Base-by-base conservation (phyloP, 2,329 filamentous ascomycete genomes). In the Thelonectria blattea region DNA sequence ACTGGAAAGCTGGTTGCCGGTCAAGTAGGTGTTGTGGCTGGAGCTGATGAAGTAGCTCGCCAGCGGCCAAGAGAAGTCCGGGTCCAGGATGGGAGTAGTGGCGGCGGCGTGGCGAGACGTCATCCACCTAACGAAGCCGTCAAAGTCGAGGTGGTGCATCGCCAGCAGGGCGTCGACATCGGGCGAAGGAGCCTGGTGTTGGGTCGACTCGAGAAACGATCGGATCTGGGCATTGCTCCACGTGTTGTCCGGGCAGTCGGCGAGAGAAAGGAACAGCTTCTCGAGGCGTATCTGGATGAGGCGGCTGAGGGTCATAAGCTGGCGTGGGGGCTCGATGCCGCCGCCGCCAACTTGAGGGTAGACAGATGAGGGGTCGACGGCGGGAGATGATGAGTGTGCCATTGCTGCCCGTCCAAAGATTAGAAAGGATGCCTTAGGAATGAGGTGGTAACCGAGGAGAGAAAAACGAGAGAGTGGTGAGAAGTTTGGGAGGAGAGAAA, bases 11-110 rank as follows among this genome's bases (percentile, higher is more conserved):
- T 97, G 93, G 72, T 94, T 91, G 22, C 93, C 93, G 1, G 93
- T 86, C 20, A 97, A 85, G 69, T 97, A 97, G 0, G 93, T 97
- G 77, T 97, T 97, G 81, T 97, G 93, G 58, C 93, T 97, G 69
- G 92, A 96, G 64, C 90, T 96, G 73, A 97, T 92, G 77, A 92
- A 97, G 77, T 97, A 97, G 77, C 92, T 93, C 60, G 92, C 91
- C 64, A 97, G 79, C 0, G 93, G 93, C 70, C 88, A 90, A 52
- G 92, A 86, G 56, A 95, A 83, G 56, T 87, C 83, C 56, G 79
- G 72, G 2, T 76, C 64, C 22, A 71, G 68, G 18, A 74, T 74
- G 2, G 81, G 80, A 1, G 75, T 76, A 17, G 78, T 75, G 37
- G 77, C 75, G 43, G 80, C 76, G 56, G 79, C 76, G 12, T 79